Conservation (phyloP, 176 grass and related monocot species). For the Cymbopogon citratus region DNA sequence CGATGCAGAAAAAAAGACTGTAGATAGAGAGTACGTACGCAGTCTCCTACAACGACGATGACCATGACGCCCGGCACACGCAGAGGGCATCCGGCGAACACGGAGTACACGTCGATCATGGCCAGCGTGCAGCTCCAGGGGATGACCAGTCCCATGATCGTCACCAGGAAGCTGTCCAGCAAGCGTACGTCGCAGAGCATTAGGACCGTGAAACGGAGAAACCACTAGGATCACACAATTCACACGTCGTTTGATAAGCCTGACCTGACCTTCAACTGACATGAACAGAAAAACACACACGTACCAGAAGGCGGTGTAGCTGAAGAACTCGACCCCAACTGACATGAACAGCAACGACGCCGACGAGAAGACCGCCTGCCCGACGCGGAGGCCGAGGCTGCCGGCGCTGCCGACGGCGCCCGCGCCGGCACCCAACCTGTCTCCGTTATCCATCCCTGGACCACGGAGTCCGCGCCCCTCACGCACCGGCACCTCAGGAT, state of each 20-base stretch:
- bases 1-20: not conserved
- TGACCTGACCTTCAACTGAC: not conserved
- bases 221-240: no score
- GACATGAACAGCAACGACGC: slow-evolving; percentile 91
- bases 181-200: not conserved
- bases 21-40: slow-evolving; percentile 31
- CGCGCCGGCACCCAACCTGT: slow-evolving; percentile 8
- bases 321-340: slow-evolving; percentile 88
- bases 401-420: slow-evolving; percentile 62
- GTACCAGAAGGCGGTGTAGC: slow-evolving; percentile 90
- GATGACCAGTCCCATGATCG: slow-evolving; percentile 79
- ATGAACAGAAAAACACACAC: not conserved
- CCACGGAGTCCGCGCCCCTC: not conserved
- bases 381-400: slow-evolving; percentile 70
- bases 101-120: slow-evolving; percentile 75
- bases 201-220: not conserved
- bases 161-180: slow-evolving; percentile 76
- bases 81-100: slow-evolving; percentile 43
- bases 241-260: not conserved
- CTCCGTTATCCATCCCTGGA: slow-evolving; percentile 26
- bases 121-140: slow-evolving; percentile 90
- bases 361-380: slow-evolving; percentile 82
- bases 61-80: slow-evolving; percentile 62
- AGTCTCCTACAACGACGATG: slow-evolving; percentile 64
- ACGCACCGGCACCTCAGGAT: slow-evolving; percentile 20